Evolutionary conservation across 2,329 filamentous ascomycete genomes (phyloP), one percentile per base, ranked within the genome.

Genomic region (Tolypocladium guangdongense): DNA sequence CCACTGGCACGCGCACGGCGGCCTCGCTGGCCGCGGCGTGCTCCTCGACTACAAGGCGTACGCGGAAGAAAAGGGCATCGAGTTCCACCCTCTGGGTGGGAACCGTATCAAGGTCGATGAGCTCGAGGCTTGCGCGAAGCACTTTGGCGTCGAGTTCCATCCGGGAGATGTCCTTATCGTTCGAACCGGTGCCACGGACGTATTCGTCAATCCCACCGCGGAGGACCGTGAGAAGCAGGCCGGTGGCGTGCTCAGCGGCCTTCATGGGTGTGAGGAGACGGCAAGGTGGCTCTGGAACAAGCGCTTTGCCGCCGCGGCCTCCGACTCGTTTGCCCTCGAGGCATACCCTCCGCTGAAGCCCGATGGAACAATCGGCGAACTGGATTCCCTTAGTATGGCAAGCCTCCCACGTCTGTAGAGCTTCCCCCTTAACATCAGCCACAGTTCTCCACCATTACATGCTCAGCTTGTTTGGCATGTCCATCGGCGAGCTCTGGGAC

Each of bases 261-360:
- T 77, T 45, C 69, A 81, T 39, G 76, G 74, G 0, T 62, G 61
- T 2, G 68, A 79, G 49, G 76, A 76, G 46, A 76, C 83, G 4
- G 70, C 81, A 8, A 76, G 80, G 52, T 89, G 84, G 84, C 57
- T 88, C 55, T 85, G 87, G 71, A 82, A 88, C 61, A 80, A 77
- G 58, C 82, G 84, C 51, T 88, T 89, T 59, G 74, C 84, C 0
- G 81, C 80, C 0, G 83, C 86, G 1, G 82, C 78, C 0, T 81
- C 82, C 0, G 86, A 89, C 62, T 71, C 76, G 14, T 79, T 78
- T 22, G 73, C 78, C 0, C 87, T 88, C 56, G 86, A 89, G 68
- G 75, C 78, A 0, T 80, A 81, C 66, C 82, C 83, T 2, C 78
- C 79, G 0, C 52, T 77, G 36, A 71, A 74, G 52, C 57, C 67